Conservation (phyloP, 148 eudicot genomes). For the Vaccinium darrowii region DNA sequence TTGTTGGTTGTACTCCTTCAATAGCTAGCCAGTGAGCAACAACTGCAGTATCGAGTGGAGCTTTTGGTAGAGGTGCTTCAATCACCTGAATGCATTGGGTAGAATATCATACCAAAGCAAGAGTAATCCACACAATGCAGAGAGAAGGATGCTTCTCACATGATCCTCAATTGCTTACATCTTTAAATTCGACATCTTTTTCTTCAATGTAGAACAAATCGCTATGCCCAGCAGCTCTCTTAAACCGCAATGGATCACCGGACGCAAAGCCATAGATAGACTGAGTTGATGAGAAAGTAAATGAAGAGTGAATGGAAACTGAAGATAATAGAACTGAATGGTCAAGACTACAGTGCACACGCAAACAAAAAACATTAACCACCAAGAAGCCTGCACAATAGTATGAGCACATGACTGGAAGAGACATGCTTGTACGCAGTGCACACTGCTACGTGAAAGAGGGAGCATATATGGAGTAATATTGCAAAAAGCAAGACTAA, state of each 20-base stretch:
- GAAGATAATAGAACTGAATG: background rate
- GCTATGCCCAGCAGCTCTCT: conserved; percentile 64
- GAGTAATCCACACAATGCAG: background rate
- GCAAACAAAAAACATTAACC: background rate
- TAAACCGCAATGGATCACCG: conserved; percentile 68
- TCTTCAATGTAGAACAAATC: conserved; percentile 71
- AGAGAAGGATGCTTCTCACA: background rate
- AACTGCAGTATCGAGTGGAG: conserved; percentile 70
- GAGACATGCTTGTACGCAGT: background rate
- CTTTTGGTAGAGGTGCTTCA: conserved; percentile 79
- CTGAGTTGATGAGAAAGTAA: conserved; percentile 33
- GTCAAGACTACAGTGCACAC: background rate
- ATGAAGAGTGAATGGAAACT: background rate
- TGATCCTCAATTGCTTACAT: conserved; percentile 35
- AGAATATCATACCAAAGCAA: background rate
- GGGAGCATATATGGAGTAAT: background rate
- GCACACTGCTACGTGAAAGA: background rate
- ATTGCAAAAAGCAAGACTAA: background rate
- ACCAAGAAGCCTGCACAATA: background rate
- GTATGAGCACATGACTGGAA: background rate
- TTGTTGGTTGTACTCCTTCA: conserved; percentile 77
- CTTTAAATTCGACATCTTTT: conserved; percentile 70
- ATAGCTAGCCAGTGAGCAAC: conserved; percentile 78
- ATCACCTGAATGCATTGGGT: conserved; percentile 41
- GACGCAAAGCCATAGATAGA: conserved; percentile 71